phyloP scores from a whole-genome alignment of 345 rosid species.

The Camelina laxa region DNA sequence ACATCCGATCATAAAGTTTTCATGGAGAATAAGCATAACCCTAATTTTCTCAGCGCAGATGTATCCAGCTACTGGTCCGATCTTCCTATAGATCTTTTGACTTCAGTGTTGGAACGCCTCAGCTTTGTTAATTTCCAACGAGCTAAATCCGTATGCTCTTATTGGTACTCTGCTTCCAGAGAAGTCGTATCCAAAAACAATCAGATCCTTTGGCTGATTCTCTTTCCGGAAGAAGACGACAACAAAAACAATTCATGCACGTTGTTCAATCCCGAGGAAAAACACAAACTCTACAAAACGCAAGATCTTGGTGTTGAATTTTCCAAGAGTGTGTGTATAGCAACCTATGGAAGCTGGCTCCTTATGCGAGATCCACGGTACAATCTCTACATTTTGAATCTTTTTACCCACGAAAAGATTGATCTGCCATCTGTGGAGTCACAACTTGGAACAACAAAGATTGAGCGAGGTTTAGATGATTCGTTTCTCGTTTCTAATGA shows the following conservation, averaged over 20 bases:
- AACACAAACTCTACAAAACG: background rate
- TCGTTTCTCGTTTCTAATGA: background rate
- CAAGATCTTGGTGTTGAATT: conserved; percentile 9
- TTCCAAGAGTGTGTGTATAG: background rate
- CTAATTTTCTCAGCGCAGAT: no score
- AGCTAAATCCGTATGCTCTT: background rate
- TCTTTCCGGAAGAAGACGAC: background rate
- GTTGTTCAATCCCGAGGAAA: conserved; percentile 13
- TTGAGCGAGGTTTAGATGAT: background rate
- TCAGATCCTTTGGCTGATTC: conserved; percentile 13
- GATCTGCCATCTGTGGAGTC: background rate
- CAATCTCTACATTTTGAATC: conserved; percentile 4
- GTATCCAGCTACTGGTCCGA: background rate
- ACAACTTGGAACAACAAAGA: background rate
- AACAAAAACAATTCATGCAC: background rate
- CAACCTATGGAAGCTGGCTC: conserved; percentile 7
- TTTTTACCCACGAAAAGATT: background rate
- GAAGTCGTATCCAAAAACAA: background rate
- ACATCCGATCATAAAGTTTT: no score
- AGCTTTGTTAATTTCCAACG: background rate
- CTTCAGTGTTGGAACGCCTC: background rate
- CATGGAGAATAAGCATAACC: no score
- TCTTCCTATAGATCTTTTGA: conserved; percentile 11
- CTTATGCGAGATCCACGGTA: background rate
- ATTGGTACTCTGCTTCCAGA: background rate